These are phyloP conservation scores for Prototheca wickerhamii DNA, from an alignment of 163 green algal species.

Conservation along the genomic window DNA sequence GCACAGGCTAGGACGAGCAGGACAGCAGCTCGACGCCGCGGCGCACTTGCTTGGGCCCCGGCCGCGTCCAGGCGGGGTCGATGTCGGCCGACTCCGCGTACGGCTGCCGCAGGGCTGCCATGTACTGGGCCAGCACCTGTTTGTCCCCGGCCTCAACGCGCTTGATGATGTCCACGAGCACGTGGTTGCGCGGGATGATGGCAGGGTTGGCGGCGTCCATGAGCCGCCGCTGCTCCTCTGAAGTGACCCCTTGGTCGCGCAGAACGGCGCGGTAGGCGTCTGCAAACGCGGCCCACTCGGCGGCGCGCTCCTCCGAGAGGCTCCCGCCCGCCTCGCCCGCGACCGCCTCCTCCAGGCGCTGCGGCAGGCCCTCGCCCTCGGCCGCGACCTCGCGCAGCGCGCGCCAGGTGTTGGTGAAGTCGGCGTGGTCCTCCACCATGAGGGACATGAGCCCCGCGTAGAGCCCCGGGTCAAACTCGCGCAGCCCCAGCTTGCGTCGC, in stretches of 20 bases:
- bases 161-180: constrained; percentile 65
- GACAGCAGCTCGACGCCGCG: constrained; percentile 75
- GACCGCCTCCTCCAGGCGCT: background rate
- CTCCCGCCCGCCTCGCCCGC: constrained; percentile 5
- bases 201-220: constrained; percentile 62
- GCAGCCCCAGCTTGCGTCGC: constrained; percentile 65
- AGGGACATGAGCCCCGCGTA: constrained; percentile 45
- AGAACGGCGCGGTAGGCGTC: constrained; percentile 36
- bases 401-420: constrained; percentile 84
- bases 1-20: constrained; percentile 41
- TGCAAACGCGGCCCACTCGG: constrained; percentile 55
- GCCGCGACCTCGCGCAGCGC: constrained; percentile 23
- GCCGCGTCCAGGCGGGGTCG: constrained; percentile 39
- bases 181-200: constrained; percentile 76
- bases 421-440: constrained; percentile 64
- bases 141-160: constrained; percentile 54
- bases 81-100: constrained; percentile 55
- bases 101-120: constrained; percentile 52
- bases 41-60: constrained; percentile 39
- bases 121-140: constrained; percentile 35
- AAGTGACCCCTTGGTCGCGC: constrained; percentile 32
- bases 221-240: constrained; percentile 27
- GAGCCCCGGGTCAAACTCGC: constrained; percentile 48
- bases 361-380: background rate
- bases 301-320: constrained; percentile 32